Percentiles rank a stretch among this genome's conserved stretches.
Evolutionary conservation across 441 rosid species (phyloP).

Genomic region (Geranium incanum): DNA sequence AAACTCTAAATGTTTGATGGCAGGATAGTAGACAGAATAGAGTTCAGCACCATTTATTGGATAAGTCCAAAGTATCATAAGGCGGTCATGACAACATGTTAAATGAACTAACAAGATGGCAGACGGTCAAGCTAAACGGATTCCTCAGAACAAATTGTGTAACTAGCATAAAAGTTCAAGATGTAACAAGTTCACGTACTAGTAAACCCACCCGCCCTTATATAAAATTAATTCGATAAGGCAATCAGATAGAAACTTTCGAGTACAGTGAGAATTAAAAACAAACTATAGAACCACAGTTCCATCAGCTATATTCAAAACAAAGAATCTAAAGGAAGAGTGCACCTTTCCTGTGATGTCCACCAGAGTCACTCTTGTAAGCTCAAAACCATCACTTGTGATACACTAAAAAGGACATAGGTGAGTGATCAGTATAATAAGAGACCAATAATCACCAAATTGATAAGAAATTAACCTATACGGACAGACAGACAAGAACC

Average conservation of each 20-base stretch:
- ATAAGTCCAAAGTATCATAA: no score
- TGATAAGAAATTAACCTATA: not conserved
- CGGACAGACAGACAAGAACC: not conserved
- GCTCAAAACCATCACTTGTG: constrained; percentile 76
- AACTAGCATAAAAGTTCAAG: not conserved
- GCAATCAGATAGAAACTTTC: constrained; percentile 3
- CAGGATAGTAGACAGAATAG: no score
- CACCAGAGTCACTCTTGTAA: constrained; percentile 79
- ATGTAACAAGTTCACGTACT: not conserved
- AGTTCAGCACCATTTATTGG: no score
- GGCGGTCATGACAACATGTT: no score
- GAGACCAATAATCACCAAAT: not conserved
- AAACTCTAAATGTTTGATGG: not conserved
- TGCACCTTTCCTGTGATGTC: constrained; percentile 76
- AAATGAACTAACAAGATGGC: no score
- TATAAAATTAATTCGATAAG: not conserved
- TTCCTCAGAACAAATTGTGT: no score
- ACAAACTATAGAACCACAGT: not conserved
- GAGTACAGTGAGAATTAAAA: not conserved
- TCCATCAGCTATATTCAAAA: not conserved
- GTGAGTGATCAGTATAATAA: not conserved
- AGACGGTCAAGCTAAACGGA: no score
- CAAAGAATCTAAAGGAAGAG: constrained; percentile 1
- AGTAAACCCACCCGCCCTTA: no score
- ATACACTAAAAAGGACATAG: constrained; percentile 48